Percentiles rank a stretch among this genome's conserved stretches.
These are phyloP conservation scores for Salvia hispanica DNA, from an alignment of 257 asterid species.

Conservation along the genomic window DNA sequence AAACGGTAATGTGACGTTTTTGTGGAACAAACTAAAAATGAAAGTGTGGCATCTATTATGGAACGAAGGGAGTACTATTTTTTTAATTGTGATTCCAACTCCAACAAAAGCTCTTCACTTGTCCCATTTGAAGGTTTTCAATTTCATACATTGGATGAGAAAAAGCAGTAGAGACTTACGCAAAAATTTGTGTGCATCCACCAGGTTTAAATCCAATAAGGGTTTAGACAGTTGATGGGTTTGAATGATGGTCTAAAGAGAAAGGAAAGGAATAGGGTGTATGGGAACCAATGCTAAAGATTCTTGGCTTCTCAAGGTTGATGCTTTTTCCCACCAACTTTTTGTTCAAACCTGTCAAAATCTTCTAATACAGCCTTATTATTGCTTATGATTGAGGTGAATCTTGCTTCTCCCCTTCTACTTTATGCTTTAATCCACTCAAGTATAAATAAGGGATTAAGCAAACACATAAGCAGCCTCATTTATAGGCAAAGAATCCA, in stretches of 20 bases:
- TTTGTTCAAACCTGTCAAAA: slow-evolving; percentile 79
- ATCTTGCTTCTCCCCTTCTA: slow-evolving; percentile 53
- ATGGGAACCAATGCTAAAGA: slow-evolving; percentile 57
- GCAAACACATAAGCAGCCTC: slow-evolving; percentile 27
- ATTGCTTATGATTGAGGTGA: slow-evolving; percentile 76
- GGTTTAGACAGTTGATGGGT: neutral
- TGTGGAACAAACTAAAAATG: too few species aligned
- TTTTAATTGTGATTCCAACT: neutral
- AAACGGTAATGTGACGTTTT: too few species aligned
- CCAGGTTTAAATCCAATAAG: too few species aligned
- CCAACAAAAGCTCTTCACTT: neutral
- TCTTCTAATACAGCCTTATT: slow-evolving; percentile 73
- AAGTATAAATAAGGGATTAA: slow-evolving; percentile 34
- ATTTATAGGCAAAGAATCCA: slow-evolving; percentile 38
- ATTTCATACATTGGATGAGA: too few species aligned
- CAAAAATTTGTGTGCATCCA: too few species aligned
- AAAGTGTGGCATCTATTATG: too few species aligned
- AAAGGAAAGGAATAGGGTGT: slow-evolving; percentile 51
- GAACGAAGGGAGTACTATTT: too few species aligned
- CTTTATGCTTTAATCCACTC: slow-evolving; percentile 65
- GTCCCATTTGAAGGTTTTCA: neutral
- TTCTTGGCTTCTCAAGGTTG: slow-evolving; percentile 88
- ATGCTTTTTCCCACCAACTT: slow-evolving; percentile 49
- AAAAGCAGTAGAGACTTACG: neutral
- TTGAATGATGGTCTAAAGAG: slow-evolving; percentile 58